Evolutionary conservation across 306 rosid genomes (phyloP).

Genomic region (Lathyrus aphaca): DNA sequence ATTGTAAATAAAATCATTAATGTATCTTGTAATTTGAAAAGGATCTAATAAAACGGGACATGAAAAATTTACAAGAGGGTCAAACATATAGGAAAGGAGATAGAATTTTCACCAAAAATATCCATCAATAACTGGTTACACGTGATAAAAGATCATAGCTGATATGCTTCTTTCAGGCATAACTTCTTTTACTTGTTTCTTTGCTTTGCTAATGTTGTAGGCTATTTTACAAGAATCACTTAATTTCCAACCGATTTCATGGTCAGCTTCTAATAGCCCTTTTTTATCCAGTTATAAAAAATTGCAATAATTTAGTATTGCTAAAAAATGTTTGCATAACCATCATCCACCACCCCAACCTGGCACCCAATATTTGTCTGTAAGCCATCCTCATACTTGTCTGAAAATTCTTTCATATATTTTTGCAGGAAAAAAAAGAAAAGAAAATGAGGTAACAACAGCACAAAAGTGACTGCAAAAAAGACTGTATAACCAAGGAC

Average conservation of each 20-base stretch:
- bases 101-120: conserved; percentile 1
- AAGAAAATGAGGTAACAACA: neutral
- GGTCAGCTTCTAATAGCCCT: neutral
- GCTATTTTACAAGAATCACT: conserved; percentile 14
- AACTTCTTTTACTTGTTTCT: conserved; percentile 23
- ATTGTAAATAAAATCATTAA: neutral
- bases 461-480: neutral
- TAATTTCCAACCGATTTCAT: conserved; percentile 1
- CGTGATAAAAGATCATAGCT: conserved; percentile 16
- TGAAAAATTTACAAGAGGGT: neutral
- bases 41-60: neutral
- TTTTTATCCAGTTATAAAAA: neutral
- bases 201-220: neutral
- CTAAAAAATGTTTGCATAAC: neutral
- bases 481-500: conserved; percentile 16
- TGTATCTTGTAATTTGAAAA: neutral
- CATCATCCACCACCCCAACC: neutral
- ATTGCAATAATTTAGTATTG: neutral
- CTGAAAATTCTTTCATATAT: neutral
- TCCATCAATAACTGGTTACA: neutral
- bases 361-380: conserved; percentile 9
- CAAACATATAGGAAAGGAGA: neutral
- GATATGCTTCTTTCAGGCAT: conserved; percentile 15
- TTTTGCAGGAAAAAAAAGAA: neutral
- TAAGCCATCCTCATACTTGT: conserved; percentile 22